Conservation (phyloP, 75 land plant genomes). For the Ceratopteris richardii region DNA sequence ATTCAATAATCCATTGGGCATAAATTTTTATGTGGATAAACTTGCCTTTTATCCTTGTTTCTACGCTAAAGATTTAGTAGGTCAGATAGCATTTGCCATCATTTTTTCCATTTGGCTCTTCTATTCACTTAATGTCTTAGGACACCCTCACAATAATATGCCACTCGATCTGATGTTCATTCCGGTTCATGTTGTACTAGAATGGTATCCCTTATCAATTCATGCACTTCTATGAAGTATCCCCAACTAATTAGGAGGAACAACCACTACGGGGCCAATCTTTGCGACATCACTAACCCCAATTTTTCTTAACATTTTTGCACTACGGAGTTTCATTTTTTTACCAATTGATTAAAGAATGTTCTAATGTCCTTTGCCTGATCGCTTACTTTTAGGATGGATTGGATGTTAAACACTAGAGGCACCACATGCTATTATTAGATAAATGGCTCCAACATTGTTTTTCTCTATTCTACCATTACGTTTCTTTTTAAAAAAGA, state of each 20-base stretch:
- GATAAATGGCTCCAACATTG: too few species aligned
- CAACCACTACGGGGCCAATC: too few species aligned
- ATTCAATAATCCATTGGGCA: slow-evolving; percentile 33
- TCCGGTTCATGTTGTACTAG: slow-evolving; percentile 5
- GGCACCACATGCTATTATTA: too few species aligned
- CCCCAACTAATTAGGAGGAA: slow-evolving; percentile 3
- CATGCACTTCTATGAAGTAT: slow-evolving; percentile 7
- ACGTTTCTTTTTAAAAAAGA: too few species aligned
- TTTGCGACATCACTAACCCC: too few species aligned
- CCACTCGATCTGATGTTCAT: slow-evolving; percentile 3
- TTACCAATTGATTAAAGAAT: too few species aligned
- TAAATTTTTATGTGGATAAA: slow-evolving; percentile 33
- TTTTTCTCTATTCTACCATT: too few species aligned
- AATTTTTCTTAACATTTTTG: too few species aligned
- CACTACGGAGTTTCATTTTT: too few species aligned
- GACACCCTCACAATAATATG: slow-evolving; percentile 17
- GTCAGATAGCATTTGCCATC: slow-evolving; percentile 31
- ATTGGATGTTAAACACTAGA: too few species aligned
- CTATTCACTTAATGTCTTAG: slow-evolving; percentile 31
- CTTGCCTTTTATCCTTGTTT: slow-evolving; percentile 28
- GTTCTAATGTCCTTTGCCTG: too few species aligned
- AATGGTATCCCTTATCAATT: slow-evolving; percentile 8
- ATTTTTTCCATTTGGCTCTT: slow-evolving; percentile 14
- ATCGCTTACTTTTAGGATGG: too few species aligned
- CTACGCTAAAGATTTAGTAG: slow-evolving; percentile 31